A percentile compares a stretch with the other conserved stretches of the same genome.
These are phyloP conservation scores for Fraxinus excelsior DNA, from an alignment of 257 asterid species.

Conservation along the genomic window DNA sequence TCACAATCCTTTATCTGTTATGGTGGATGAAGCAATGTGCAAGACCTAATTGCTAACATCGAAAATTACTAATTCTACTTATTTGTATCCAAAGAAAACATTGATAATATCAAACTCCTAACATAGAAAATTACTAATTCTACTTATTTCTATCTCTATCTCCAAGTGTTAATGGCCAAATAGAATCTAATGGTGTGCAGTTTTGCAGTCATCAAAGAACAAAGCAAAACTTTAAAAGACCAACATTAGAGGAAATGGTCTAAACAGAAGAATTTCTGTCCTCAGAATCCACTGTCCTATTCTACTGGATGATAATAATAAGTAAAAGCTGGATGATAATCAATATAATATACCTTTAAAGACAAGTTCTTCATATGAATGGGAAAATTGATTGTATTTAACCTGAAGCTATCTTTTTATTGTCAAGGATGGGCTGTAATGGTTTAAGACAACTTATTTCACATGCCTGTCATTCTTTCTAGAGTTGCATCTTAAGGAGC, in stretches of 20 bases:
- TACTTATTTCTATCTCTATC: no score
- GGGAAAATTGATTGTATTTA: conserved; percentile 54
- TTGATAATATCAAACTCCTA: no score
- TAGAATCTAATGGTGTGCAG: neutral
- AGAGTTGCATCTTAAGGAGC: neutral
- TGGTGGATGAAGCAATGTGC: no score
- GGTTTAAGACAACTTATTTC: neutral
- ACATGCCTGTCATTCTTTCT: neutral
- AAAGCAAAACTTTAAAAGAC: neutral
- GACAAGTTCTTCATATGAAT: conserved; percentile 73
- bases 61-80: no score
- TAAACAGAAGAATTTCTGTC: neutral
- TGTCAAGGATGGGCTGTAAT: neutral
- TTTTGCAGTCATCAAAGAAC: neutral
- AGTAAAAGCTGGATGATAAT: neutral
- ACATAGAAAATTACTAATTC: no score
- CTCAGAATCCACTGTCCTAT: neutral
- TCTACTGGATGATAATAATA: neutral
- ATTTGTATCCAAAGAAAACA: no score
- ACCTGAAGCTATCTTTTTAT: neutral
- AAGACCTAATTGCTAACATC: no score
- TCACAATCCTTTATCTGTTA: no score
- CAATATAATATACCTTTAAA: conserved; percentile 38
- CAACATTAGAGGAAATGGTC: neutral
- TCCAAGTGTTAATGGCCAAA: no score